Conservation (phyloP, 805 yeast species). For the Yarrowia sp. region DNA sequence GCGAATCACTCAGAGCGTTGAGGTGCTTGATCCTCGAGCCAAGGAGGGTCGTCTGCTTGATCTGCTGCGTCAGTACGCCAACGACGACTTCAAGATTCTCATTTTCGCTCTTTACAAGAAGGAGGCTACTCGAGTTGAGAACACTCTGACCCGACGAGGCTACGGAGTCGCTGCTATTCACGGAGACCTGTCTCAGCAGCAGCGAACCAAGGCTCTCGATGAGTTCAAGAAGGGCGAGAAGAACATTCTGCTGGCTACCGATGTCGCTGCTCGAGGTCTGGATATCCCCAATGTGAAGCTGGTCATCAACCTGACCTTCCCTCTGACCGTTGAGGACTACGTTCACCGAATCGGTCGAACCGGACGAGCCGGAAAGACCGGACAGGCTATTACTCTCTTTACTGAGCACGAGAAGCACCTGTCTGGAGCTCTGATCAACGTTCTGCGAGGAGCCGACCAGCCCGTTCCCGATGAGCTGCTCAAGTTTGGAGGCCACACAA, state of each 20-base stretch:
- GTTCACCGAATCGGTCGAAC: slow-evolving; percentile 98
- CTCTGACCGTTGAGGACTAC: slow-evolving; percentile 92
- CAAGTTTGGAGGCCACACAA: slow-evolving; percentile 96
- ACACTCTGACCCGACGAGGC: slow-evolving; percentile 66
- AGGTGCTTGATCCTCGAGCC: slow-evolving; percentile 77
- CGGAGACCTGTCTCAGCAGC: slow-evolving; percentile 90
- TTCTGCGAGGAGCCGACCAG: slow-evolving; percentile 90
- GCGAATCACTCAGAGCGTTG: slow-evolving; percentile 89
- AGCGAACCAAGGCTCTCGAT: slow-evolving; percentile 83
- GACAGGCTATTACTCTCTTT: slow-evolving; percentile 91
- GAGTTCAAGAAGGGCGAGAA: slow-evolving; percentile 79
- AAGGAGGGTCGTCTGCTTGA: slow-evolving; percentile 77
- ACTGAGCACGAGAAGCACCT: slow-evolving; percentile 96
- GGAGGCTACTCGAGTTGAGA: slow-evolving; percentile 91
- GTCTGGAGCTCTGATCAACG: slow-evolving; percentile 90
- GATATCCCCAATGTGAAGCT: slow-evolving; percentile 97
- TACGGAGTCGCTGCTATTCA: slow-evolving; percentile 89
- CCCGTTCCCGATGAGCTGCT: slow-evolving; percentile 91
- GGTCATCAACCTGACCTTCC: slow-evolving; percentile 93
- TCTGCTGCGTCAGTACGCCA: slow-evolving; percentile 63
- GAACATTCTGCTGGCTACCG: slow-evolving; percentile 85
- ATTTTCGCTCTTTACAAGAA: slow-evolving; percentile 94
- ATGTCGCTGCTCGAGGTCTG: slow-evolving; percentile 96
- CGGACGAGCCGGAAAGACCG: slow-evolving; percentile 95
- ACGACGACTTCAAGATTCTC: slow-evolving; percentile 74